Conservation (phyloP, 2,329 filamentous ascomycete genomes). For the Cadophora sp. region DNA sequence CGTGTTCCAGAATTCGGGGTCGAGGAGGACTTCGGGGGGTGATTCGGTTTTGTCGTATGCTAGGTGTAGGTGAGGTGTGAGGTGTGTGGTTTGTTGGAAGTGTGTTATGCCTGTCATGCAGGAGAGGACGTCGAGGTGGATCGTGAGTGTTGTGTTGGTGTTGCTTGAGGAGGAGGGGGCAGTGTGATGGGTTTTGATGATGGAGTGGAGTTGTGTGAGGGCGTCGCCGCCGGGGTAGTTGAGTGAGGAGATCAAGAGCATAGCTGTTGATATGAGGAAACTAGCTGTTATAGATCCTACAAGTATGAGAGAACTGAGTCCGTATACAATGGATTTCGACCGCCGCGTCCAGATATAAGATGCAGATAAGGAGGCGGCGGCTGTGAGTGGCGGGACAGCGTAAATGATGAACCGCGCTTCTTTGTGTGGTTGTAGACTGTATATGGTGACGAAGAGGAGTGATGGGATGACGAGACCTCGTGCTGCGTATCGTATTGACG, state of each 20-base stretch:
- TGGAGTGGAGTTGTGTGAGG: constrained; percentile 60
- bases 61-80: constrained; percentile 28
- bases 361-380: constrained; percentile 76
- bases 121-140: constrained; percentile 70
- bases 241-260: constrained; percentile 81
- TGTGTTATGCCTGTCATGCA: constrained; percentile 77
- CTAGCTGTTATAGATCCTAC: constrained; percentile 65
- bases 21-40: constrained; percentile 48
- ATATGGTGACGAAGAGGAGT: constrained; percentile 76
- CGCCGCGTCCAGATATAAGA: constrained; percentile 71
- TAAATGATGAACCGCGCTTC: constrained; percentile 97
- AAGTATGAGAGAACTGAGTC: constrained; percentile 60
- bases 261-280: constrained; percentile 65
- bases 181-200: constrained; percentile 6
- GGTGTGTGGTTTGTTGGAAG: constrained; percentile 56
- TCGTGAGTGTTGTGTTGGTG: constrained; percentile 47
- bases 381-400: constrained; percentile 79
- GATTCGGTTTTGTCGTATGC: constrained; percentile 70
- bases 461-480: constrained; percentile 67
- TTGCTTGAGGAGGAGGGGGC: constrained; percentile 31
- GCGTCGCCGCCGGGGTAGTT: constrained; percentile 95
- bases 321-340: constrained; percentile 65
- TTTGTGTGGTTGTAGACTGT: constrained; percentile 92
- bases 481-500: constrained; percentile 53
- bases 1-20: constrained; percentile 63